Conservation (phyloP, 2,329 filamentous ascomycete species). For the Bipolaris cookei region DNA sequence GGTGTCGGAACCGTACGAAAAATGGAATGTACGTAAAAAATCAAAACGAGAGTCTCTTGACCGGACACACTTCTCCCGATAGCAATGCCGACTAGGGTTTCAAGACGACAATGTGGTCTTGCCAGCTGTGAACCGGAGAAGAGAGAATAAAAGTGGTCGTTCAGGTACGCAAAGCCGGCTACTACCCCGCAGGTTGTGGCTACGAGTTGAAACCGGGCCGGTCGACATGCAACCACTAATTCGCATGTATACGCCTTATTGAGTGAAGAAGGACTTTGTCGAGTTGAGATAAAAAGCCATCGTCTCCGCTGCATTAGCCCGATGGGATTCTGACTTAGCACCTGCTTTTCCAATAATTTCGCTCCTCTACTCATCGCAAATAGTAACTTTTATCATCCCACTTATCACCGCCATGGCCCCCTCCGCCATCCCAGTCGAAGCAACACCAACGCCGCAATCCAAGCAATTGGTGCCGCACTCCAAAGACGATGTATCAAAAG, state of each 20-base stretch:
- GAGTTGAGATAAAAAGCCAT: background rate
- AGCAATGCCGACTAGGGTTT: background rate
- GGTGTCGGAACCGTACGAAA: background rate
- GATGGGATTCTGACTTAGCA: background rate
- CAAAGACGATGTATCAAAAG: slow-evolving; percentile 32
- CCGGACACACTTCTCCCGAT: background rate
- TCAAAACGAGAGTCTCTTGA: background rate
- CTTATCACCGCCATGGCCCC: slow-evolving; percentile 37
- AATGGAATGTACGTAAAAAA: background rate
- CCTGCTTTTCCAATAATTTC: background rate
- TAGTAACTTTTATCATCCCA: background rate
- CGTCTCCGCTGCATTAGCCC: background rate
- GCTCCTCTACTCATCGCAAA: background rate
- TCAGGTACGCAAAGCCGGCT: background rate
- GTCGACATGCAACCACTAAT: background rate
- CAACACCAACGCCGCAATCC: slow-evolving; percentile 10
- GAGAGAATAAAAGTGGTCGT: background rate
- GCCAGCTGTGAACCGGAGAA: background rate
- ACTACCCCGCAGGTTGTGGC: background rate
- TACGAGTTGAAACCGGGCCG: slow-evolving; percentile 4
- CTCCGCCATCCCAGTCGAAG: slow-evolving; percentile 32
- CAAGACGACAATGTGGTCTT: background rate
- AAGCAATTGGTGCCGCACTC: slow-evolving; percentile 31
- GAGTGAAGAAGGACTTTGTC: background rate
- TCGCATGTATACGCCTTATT: background rate